Conservation (phyloP, 805 yeast species). For the Sugiyamaella mastotermitis region DNA sequence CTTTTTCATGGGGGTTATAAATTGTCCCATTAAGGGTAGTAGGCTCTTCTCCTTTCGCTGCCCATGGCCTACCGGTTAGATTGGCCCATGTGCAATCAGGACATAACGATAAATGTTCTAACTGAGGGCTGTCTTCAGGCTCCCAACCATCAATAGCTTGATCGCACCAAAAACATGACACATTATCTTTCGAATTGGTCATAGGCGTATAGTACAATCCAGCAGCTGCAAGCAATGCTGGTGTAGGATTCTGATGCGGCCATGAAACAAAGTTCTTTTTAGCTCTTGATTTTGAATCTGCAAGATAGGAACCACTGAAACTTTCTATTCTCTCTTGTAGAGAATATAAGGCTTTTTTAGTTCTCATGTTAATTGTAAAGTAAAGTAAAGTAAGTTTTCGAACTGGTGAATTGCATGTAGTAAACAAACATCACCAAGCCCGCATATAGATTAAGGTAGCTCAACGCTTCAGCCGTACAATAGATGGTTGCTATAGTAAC, state of each 20-base stretch:
- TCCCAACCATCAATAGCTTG: slow-evolving; percentile 58
- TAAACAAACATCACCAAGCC: too few relatives aligned
- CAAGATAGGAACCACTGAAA: slow-evolving; percentile 8
- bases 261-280: slow-evolving; percentile 18
- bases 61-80: slow-evolving; percentile 21
- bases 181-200: slow-evolving; percentile 41
- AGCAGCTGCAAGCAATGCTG: slow-evolving; percentile 41
- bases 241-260: slow-evolving; percentile 23
- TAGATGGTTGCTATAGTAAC: too few relatives aligned
- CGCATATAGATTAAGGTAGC: too few relatives aligned
- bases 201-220: slow-evolving; percentile 60
- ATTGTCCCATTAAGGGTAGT: slow-evolving; percentile 3
- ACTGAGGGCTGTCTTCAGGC: slow-evolving; percentile 41
- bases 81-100: slow-evolving; percentile 35
- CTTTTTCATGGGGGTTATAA: slow-evolving; percentile 22
- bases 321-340: too few relatives aligned
- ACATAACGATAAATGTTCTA: slow-evolving; percentile 38
- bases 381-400: too few relatives aligned
- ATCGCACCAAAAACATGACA: slow-evolving; percentile 54
- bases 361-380: too few relatives aligned
- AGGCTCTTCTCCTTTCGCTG: slow-evolving; percentile 15
- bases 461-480: too few relatives aligned
- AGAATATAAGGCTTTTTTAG: too few relatives aligned
- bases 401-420: too few relatives aligned
- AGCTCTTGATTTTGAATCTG: slow-evolving; percentile 16